These are phyloP conservation scores for Exophiala viscosa DNA, from an alignment of 2,329 filamentous ascomycete species.

Conservation along the genomic window DNA sequence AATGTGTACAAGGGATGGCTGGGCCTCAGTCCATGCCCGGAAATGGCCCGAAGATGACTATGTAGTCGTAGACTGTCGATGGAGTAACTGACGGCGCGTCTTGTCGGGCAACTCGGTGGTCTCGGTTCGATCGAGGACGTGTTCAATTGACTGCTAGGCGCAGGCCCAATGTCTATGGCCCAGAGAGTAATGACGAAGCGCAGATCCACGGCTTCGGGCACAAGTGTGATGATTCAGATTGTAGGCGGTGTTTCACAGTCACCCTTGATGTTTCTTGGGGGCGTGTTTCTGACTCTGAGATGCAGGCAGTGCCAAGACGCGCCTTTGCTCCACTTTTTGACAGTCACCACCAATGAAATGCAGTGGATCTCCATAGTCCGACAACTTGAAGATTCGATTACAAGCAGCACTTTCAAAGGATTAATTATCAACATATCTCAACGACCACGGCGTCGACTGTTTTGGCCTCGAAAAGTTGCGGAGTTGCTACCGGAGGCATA, in stretches of 20 bases:
- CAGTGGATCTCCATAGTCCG: background rate
- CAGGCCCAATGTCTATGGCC: no score
- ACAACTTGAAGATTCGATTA: conserved; percentile 15
- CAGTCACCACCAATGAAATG: conserved; percentile 18
- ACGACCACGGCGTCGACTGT: conserved; percentile 2
- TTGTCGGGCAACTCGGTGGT: background rate
- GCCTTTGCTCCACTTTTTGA: conserved; percentile 8
- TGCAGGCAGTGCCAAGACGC: conserved; percentile 20
- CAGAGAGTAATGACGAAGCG: background rate
- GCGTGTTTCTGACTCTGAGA: conserved; percentile 7
- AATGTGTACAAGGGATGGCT: background rate
- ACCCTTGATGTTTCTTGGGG: background rate
- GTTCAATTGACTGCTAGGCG: background rate
- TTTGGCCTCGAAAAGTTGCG: conserved; percentile 5
- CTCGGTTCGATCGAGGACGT: background rate
- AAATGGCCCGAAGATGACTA: background rate
- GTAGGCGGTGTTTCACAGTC: background rate
- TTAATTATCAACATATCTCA: conserved; percentile 15
- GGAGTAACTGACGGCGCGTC: background rate
- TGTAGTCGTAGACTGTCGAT: background rate
- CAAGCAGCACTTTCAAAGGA: conserved; percentile 20
- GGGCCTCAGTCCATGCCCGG: background rate
- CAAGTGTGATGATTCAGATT: background rate
- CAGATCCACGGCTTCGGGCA: background rate
- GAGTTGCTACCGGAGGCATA: conserved; percentile 9